Base-by-base conservation (phyloP, 495 filamentous ascomycete genomes). In the Penicillium coffeae region DNA sequence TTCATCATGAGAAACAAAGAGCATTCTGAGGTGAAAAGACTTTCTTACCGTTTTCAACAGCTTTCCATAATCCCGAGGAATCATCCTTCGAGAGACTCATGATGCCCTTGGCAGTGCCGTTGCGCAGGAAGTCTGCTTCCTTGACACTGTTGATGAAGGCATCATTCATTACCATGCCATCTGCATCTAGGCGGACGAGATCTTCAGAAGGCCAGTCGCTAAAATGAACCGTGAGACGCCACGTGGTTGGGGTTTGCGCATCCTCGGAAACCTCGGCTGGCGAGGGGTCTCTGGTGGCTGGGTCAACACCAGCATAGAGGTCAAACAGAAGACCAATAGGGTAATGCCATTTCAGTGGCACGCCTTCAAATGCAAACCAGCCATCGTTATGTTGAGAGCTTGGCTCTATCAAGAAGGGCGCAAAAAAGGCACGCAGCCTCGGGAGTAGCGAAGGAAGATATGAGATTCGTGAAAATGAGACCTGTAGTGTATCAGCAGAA, bases 121-220 rank as follows among this genome's bases (percentile, higher is more conserved):
- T 90, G 27, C 93, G 82, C 25, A 96, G 72, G 57, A 90, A 95
- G 61, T 96, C 92, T 15, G 93, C 94, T 76, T 95, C 92, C 66
- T 97, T 99, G 50, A 94, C 89, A 52, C 82, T 86, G 57, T 98
- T 96, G 52, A 94, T 88, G 63, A 90, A 97, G 0, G 90, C 86
- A 63, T 97, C 93, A 47, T 86, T 82, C 58, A 80, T 71, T 27
- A 80, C 72, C 59, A 79, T 77, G 8, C 81, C 81, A 13, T 81
- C 69, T 1, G 64, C 65, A 55, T 89, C 86, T 13, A 85, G 76
- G 13, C 74, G 76, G 27, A 88, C 78, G 21, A 89, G 75, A 21
- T 86, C 78, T 27, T 84, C 79, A 21, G 70, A 57, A 1, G 85
- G 85, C 72, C 78, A 94, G 50, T 95, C 84, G 52, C 83, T 87